Evolutionary conservation across 306 rosid genomes (phyloP).

Genomic region (Castanospermum australe): DNA sequence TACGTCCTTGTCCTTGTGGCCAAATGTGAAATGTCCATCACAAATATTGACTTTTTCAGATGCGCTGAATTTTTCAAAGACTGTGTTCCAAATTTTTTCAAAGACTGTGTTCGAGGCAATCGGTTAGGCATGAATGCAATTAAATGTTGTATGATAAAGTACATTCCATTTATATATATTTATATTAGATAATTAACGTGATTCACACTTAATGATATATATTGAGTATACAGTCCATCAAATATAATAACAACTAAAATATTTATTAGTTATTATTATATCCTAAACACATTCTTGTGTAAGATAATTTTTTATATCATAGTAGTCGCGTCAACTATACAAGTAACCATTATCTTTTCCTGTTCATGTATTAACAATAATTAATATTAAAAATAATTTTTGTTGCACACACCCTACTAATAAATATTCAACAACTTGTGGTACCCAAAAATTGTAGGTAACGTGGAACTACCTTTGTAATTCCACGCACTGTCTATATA

Average conservation of each 20-base stretch:
- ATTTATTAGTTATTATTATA: no score
- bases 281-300: no score
- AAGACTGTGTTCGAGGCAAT: background rate
- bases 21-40: background rate
- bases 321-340: no score
- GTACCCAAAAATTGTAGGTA: conserved; percentile 20
- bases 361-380: no score
- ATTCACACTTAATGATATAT: no score
- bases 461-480: conserved; percentile 31
- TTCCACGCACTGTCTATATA: conserved; percentile 31
- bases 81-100: no score
- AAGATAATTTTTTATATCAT: no score
- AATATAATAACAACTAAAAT: no score
- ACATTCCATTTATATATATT: background rate
- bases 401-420: background rate
- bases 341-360: no score
- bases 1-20: background rate
- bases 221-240: no score
- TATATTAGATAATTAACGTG: no score
- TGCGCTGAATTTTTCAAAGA: background rate
- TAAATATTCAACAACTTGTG: background rate
- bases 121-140: background rate
- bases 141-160: background rate
- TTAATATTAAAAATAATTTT: no score
- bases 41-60: background rate